Conservation (phyloP, 805 yeast species). For the Wickerhamiella nectarea region DNA sequence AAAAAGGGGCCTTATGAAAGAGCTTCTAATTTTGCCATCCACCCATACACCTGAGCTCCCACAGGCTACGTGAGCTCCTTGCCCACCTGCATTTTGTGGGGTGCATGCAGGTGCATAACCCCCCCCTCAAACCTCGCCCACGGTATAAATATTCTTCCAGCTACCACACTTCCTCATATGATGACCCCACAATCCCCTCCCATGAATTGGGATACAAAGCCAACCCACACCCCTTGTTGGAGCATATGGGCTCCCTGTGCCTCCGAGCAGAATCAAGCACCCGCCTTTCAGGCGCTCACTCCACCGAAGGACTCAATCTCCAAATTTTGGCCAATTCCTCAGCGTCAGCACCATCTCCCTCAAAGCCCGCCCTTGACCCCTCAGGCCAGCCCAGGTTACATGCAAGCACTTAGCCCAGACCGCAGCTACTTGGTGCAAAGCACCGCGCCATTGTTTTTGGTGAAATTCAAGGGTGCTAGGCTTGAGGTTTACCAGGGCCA, state of each 20-base stretch:
- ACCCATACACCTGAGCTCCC: too few species aligned
- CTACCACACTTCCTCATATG: background rate
- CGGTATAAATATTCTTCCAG: background rate
- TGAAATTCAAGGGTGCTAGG: conserved; percentile 68
- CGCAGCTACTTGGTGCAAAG: conserved; percentile 8
- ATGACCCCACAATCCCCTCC: conserved; percentile 2
- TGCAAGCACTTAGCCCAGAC: background rate
- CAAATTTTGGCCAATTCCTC: conserved; percentile 2
- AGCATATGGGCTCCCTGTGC: conserved; percentile 13
- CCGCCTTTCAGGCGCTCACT: background rate
- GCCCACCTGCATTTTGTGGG: conserved; percentile 8
- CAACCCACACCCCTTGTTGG: conserved; percentile 14
- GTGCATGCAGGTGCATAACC: conserved; percentile 9
- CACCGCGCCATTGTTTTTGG: conserved; percentile 36
- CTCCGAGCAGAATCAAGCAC: background rate
- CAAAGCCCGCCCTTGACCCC: conserved; percentile 9
- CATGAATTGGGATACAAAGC: conserved; percentile 6
- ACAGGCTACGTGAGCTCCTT: too few species aligned
- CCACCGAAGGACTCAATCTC: conserved; percentile 4
- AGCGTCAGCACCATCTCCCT: background rate
- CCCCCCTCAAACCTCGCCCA: background rate
- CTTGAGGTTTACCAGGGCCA: conserved; percentile 57
- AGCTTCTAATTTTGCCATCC: too few species aligned
- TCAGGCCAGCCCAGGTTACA: conserved; percentile 3
- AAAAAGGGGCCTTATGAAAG: too few species aligned